phyloP scores from a whole-genome alignment of 1,139 yeast genomes.

The Maudiozyma humilis region DNA sequence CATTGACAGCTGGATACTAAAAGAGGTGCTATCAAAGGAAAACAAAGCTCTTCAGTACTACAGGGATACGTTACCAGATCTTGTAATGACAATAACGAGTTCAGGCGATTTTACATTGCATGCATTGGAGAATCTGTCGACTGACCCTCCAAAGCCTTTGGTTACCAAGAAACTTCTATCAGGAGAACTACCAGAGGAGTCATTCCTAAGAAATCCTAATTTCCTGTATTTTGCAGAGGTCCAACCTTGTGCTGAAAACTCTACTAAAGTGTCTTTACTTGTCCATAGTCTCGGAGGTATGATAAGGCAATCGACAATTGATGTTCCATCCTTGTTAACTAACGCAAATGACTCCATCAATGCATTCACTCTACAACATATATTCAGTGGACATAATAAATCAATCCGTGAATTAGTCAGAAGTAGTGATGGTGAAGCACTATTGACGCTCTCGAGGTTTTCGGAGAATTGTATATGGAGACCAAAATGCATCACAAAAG shows the following conservation, averaged over 20 bases:
- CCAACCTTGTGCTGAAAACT: constrained; percentile 22
- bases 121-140: constrained; percentile 45
- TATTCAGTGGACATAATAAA: constrained; percentile 79
- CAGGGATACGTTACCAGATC: constrained; percentile 39
- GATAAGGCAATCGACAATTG: constrained; percentile 39
- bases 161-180: constrained; percentile 23
- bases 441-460: constrained; percentile 46
- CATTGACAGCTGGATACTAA: constrained; percentile 50
- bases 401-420: constrained; percentile 61
- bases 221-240: constrained; percentile 32
- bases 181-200: constrained; percentile 20
- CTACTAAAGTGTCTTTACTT: constrained; percentile 36
- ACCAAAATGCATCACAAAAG: constrained; percentile 29
- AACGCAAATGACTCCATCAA: constrained; percentile 8
- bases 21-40: constrained; percentile 31
- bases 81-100: constrained; percentile 46
- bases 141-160: constrained; percentile 39
- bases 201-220: constrained; percentile 30
- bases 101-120: constrained; percentile 41
- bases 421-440: constrained; percentile 53
- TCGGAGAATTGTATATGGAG: constrained; percentile 59
- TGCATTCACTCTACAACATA: constrained; percentile 36
- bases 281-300: constrained; percentile 47
- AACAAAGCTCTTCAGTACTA: constrained; percentile 16
- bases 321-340: constrained; percentile 34